phyloP scores from a whole-genome alignment of 1,284 basidiomycete species.

The Irpex sp. region DNA sequence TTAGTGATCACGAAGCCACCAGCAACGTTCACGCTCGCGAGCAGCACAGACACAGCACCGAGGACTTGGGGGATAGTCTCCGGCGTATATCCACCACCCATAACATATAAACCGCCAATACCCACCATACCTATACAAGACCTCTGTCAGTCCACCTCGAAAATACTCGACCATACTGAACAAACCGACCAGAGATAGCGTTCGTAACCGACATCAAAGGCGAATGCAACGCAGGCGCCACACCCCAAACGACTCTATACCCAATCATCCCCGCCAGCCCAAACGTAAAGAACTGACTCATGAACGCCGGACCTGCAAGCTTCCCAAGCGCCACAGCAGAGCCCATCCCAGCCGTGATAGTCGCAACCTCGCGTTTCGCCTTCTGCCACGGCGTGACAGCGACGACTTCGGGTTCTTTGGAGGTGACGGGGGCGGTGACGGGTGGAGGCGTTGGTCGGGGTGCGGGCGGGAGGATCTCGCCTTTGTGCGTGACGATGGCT shows the following conservation, averaged over 20 bases:
- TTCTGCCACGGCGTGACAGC: slow-evolving; percentile 85
- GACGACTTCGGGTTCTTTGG: slow-evolving; percentile 44
- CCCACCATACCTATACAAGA: slow-evolving; percentile 61
- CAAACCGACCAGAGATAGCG: slow-evolving; percentile 60
- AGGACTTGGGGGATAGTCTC: slow-evolving; percentile 75
- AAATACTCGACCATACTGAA: not conserved
- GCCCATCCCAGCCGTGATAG: slow-evolving; percentile 74
- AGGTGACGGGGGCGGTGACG: slow-evolving; percentile 43
- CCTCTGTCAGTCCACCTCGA: not conserved
- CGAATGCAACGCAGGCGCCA: slow-evolving; percentile 80
- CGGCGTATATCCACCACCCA: slow-evolving; percentile 84
- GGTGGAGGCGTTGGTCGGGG: slow-evolving; percentile 64
- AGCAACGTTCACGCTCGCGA: slow-evolving; percentile 82
- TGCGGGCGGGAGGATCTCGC: slow-evolving; percentile 60
- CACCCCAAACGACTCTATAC: slow-evolving; percentile 86
- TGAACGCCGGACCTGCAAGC: slow-evolving; percentile 73
- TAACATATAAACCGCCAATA: slow-evolving; percentile 81
- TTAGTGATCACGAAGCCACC: slow-evolving; percentile 84
- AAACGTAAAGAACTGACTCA: slow-evolving; percentile 84
- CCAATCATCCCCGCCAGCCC: slow-evolving; percentile 80
- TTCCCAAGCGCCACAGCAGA: slow-evolving; percentile 71
- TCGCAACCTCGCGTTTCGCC: slow-evolving; percentile 64
- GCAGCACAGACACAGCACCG: slow-evolving; percentile 77
- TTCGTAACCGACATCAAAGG: slow-evolving; percentile 86
- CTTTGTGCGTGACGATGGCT: slow-evolving; percentile 71